A percentile compares a stretch with the other conserved stretches of the same genome.
Conservation (phyloP, 495 filamentous ascomycete genomes). For the Hypoxylon perforatum region DNA sequence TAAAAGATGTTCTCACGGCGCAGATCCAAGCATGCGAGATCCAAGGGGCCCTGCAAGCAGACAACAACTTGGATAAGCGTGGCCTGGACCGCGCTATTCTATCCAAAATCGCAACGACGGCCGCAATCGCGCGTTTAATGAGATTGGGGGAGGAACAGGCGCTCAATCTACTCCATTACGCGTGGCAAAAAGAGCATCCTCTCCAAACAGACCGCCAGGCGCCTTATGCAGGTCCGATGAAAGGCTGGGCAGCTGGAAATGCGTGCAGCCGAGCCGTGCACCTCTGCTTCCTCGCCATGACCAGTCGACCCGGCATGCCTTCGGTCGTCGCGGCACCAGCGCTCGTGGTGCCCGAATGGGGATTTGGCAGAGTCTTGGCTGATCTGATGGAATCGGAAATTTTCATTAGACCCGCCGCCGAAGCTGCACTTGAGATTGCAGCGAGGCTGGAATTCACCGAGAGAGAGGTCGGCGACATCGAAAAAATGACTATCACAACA, state of each 20-base stretch:
- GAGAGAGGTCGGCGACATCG: slow-evolving; percentile 35
- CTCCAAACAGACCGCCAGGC: slow-evolving; percentile 49
- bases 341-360: slow-evolving; percentile 52
- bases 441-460: slow-evolving; percentile 17
- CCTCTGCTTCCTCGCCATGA: slow-evolving; percentile 46
- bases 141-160: slow-evolving; percentile 48
- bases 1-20: slow-evolving; percentile 49
- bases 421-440: slow-evolving; percentile 45
- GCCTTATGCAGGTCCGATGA: slow-evolving; percentile 53
- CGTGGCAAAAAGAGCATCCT: slow-evolving; percentile 55
- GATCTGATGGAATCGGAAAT: too few species aligned
- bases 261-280: slow-evolving; percentile 59
- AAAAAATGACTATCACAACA: slow-evolving; percentile 49
- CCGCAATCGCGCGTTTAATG: slow-evolving; percentile 53
- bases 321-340: slow-evolving; percentile 47
- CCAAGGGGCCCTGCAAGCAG: slow-evolving; percentile 55
- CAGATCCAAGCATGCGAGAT: slow-evolving; percentile 62
- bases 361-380: slow-evolving; percentile 51
- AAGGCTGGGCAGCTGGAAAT: slow-evolving; percentile 62
- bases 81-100: slow-evolving; percentile 61
- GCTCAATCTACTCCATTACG: slow-evolving; percentile 52
- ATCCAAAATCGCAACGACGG: slow-evolving; percentile 56
- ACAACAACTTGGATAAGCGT: slow-evolving; percentile 53
- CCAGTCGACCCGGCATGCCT: slow-evolving; percentile 52
- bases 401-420: slow-evolving; percentile 53